Evolutionary conservation across 345 rosid species (phyloP).

Genomic region (Noccaea caerulescens): DNA sequence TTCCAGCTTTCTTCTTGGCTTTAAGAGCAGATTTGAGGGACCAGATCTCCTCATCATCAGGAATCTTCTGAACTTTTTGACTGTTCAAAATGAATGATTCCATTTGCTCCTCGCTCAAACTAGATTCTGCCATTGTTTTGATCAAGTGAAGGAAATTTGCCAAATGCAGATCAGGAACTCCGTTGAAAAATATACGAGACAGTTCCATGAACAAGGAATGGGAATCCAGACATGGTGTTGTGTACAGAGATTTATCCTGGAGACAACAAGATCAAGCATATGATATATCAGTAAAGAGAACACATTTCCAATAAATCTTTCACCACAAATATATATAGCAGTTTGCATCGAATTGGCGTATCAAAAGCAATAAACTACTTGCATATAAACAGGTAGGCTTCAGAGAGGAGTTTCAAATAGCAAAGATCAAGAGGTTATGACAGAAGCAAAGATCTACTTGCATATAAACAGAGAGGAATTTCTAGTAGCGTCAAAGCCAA

Average conservation of each 20-base stretch:
- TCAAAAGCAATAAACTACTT: slow-evolving; percentile 19
- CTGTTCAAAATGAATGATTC: slow-evolving; percentile 72
- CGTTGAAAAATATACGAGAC: slow-evolving; percentile 69
- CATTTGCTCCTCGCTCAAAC: slow-evolving; percentile 67
- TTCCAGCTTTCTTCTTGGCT: slow-evolving; percentile 53
- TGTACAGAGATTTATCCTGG: slow-evolving; percentile 74
- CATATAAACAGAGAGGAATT: slow-evolving; percentile 16
- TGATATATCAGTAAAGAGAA: slow-evolving; percentile 5
- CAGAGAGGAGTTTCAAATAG: slow-evolving; percentile 10
- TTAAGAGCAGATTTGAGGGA: slow-evolving; percentile 50
- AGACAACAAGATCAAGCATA: slow-evolving; percentile 36
- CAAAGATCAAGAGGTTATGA: slow-evolving; percentile 6
- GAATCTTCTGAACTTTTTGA: slow-evolving; percentile 76
- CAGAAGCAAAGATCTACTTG: slow-evolving; percentile 28
- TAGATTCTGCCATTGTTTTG: slow-evolving; percentile 74
- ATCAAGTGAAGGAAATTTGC: slow-evolving; percentile 93
- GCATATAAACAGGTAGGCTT: neutral
- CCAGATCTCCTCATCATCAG: slow-evolving; percentile 72
- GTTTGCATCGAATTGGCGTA: slow-evolving; percentile 11
- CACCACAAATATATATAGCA: slow-evolving; percentile 8
- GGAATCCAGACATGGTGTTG: slow-evolving; percentile 59
- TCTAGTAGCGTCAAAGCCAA: slow-evolving; percentile 19
- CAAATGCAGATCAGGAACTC: slow-evolving; percentile 67
- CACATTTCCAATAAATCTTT: neutral
- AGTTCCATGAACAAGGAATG: slow-evolving; percentile 81